Evolutionary conservation across 257 asterid genomes (phyloP), one percentile per base, ranked within the genome.

Genomic region (Coffea eugenioides): DNA sequence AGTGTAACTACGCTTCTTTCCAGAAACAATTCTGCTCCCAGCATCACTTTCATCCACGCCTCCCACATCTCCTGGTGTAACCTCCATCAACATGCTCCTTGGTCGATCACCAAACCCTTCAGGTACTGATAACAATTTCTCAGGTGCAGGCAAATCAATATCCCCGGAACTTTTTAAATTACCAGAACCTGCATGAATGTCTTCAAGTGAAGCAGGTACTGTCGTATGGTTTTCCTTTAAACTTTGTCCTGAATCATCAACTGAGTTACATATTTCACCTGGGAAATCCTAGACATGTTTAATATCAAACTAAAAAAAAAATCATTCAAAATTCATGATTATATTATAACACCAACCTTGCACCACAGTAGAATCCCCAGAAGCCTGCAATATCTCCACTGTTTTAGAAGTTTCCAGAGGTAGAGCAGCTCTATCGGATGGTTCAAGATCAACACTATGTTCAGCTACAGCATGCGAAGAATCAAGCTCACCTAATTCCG

Each of bases 1-100:
- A 77, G 99, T 90, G 57, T 89, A 90, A 79, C 90, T 91, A 65
- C 99, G 99, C 82, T 95, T 95, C 87, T 88, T 95, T 76, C 97
- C 94, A 23, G 96, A 82, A 74, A 88, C 49, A 27, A 90, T 76
- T 84, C 92, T 91, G 90, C 94, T 87, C 80, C 94, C 90, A 81
- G 90, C 83, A 85, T 90, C 96, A 88, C 87, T 87, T 56, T 89
- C 97, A 83, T 86, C 85, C 56, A 85, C 83, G 71, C 89, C 89
- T 36, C 20, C 82, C 74, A 82, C 77, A 51, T 82, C 87, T 52
- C 81, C 87, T 8, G 93, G 94, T 82, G 89, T 89, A 81, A 84
- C 86, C 84, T 90, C 94, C 69, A 82, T 79, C 6, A 90, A 84
- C 82, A 90, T 76, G 84, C 80, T 81, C 66, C 80, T 79, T n/a